Evolutionary conservation across 441 rosid species (phyloP), one percentile per base, ranked within the genome.

Genomic region (Gossypium davidsonii): DNA sequence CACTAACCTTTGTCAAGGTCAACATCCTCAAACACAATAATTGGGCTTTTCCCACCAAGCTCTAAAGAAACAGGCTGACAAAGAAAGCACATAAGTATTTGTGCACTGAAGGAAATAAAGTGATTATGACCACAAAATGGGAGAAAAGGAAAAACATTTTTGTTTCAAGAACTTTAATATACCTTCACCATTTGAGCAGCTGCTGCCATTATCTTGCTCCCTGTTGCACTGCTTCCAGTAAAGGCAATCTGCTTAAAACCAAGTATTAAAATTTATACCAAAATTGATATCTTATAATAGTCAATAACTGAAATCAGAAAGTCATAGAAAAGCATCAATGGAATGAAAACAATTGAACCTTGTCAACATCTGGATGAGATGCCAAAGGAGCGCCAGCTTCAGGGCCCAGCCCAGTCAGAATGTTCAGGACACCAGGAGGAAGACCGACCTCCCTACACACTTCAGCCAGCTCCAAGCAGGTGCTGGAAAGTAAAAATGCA

Each of bases 331-430:
- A 70, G 49, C 71, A 48, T 55, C 5, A 18, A 57, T 52, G 62
- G 55, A 55, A 55, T 18, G 42, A 73, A 65, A 60, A 71, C 42
- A 69, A n/a, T 14, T 74, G 65, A 71, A 93, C 99, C 99, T 95
- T 95, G 86, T 91, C 98, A 49, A 95, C 96, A 59, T 80, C 74
- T 73, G 96, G 95, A 85, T 95, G 99, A 31, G 91, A 80, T 76
- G 91, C 99, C 84, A 95, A 78, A 72, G 99, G 91, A 77, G 94
- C 99, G 71, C 98, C 99, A 73, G 97, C 98, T 86, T 93, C 99
- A 76, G 87, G 83, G 76, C 99, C 99, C 80, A 91, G 83, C 74
- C 98, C 99, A 76, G 99, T 86, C 76, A 95, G 71, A 79, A 95
- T 80, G 76, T 96, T 96, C 76, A 96, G 91, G 73, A 96, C 96